Percentiles rank a stretch among this genome's conserved stretches.
Evolutionary conservation across 345 rosid species (phyloP).

Genomic region (Limnanthes douglasii): DNA sequence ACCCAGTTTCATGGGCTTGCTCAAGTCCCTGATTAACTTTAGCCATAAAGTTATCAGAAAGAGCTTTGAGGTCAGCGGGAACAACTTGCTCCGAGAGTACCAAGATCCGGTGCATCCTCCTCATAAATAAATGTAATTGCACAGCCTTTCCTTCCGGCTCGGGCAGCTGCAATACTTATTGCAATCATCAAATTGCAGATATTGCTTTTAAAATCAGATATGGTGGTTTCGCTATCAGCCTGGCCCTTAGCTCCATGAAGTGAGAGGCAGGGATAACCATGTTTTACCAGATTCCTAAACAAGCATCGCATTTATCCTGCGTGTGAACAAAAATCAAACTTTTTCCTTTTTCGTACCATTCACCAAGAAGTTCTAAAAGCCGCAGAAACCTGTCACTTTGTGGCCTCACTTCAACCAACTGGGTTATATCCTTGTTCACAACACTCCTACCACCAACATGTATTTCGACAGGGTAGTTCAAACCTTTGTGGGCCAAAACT

Average conservation of each 20-base stretch:
- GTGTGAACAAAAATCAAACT: constrained; percentile 71
- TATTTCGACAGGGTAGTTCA: constrained; percentile 74
- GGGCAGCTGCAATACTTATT: constrained; percentile 89
- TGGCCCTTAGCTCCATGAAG: constrained; percentile 98
- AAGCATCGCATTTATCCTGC: constrained; percentile 87
- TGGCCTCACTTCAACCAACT: constrained; percentile 83
- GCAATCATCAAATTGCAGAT: constrained; percentile 86
- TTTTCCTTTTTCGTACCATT: constrained; percentile 96
- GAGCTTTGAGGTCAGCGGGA: constrained; percentile 74
- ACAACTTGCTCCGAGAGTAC: constrained; percentile 94
- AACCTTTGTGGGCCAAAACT: constrained; percentile 71
- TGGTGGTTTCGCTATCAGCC: constrained; percentile 85
- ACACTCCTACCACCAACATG: constrained; percentile 99
- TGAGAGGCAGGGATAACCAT: constrained; percentile 84
- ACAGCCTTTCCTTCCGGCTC: constrained; percentile 94
- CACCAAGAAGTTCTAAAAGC: constrained; percentile 82
- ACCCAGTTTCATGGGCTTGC: constrained; percentile 95
- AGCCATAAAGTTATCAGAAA: constrained; percentile 81
- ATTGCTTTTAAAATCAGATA: constrained; percentile 82
- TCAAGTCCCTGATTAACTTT: constrained; percentile 92
- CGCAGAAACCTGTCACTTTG: constrained; percentile 78
- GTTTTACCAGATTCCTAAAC: constrained; percentile 62
- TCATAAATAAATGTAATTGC: constrained; percentile 87
- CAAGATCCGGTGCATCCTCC: constrained; percentile 79
- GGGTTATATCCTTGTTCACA: constrained; percentile 85